A percentile compares a stretch with the other conserved stretches of the same genome.
Conservation (phyloP, 495 filamentous ascomycete genomes). For the Talaromyces ruber region DNA sequence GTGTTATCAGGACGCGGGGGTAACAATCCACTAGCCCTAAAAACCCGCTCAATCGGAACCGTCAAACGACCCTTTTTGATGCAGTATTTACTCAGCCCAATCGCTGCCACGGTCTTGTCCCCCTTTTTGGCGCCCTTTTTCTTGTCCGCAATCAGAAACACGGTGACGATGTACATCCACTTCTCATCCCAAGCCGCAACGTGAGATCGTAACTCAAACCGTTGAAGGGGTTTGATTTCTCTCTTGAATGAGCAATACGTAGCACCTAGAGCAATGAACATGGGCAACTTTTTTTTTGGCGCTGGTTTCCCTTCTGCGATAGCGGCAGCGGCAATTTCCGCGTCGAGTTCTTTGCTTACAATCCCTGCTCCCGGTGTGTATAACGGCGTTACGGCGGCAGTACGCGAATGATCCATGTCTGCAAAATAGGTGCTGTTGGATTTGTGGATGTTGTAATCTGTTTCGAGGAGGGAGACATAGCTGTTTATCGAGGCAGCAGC, state of each 20-base stretch:
- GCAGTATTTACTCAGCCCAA: slow-evolving; percentile 77
- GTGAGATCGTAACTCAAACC: slow-evolving; percentile 59
- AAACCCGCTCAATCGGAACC: slow-evolving; percentile 68
- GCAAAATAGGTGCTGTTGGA: slow-evolving; percentile 69
- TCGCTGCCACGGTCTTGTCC: slow-evolving; percentile 57
- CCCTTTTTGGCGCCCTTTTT: slow-evolving; percentile 17
- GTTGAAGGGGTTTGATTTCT: slow-evolving; percentile 59
- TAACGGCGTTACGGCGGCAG: slow-evolving; percentile 50
- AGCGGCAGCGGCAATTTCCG: slow-evolving; percentile 24
- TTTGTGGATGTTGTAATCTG: slow-evolving; percentile 65
- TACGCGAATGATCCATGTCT: slow-evolving; percentile 62
- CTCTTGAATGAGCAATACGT: slow-evolving; percentile 58
- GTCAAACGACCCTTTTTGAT: slow-evolving; percentile 84
- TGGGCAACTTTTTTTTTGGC: slow-evolving; percentile 30
- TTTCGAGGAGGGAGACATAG: slow-evolving; percentile 48
- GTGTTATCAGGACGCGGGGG: slow-evolving; percentile 19
- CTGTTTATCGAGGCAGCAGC: slow-evolving; percentile 41
- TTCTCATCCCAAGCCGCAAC: slow-evolving; percentile 72
- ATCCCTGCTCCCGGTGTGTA: slow-evolving; percentile 48
- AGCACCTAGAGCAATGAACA: slow-evolving; percentile 53
- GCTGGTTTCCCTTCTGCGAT: slow-evolving; percentile 32
- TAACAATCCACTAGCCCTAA: slow-evolving; percentile 60
- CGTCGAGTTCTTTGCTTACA: slow-evolving; percentile 38
- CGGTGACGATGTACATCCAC: slow-evolving; percentile 67
- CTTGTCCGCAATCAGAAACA: slow-evolving; percentile 47